Percentiles rank a stretch among this genome's conserved stretches.
Conservation (phyloP, 2,329 filamentous ascomycete species). For the Lithohypha guttulata region DNA sequence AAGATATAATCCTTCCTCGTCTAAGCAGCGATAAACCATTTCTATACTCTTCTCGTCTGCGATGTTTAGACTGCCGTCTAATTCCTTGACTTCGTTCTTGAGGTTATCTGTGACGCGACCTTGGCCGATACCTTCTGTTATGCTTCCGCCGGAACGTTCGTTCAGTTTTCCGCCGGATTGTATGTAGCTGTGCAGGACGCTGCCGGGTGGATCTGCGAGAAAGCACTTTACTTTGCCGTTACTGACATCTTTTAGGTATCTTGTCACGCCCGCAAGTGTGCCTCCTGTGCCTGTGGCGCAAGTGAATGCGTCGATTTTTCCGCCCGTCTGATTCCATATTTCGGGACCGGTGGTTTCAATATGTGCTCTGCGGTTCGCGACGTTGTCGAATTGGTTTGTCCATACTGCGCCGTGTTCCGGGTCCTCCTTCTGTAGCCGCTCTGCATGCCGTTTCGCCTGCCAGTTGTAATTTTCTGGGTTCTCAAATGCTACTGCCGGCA, state of each 20-base stretch:
- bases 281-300: slow-evolving; percentile 90
- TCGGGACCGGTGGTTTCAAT: slow-evolving; percentile 95
- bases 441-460: slow-evolving; percentile 84
- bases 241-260: slow-evolving; percentile 76
- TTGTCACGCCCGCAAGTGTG: slow-evolving; percentile 77
- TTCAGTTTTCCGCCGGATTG: slow-evolving; percentile 68
- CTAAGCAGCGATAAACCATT: slow-evolving; percentile 94
- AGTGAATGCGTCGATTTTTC: slow-evolving; percentile 84
- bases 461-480: slow-evolving; percentile 97
- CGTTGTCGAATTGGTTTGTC: slow-evolving; percentile 99
- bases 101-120: slow-evolving; percentile 95
- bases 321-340: slow-evolving; percentile 86
- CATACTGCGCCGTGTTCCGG: slow-evolving; percentile 70
- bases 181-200: slow-evolving; percentile 86
- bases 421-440: slow-evolving; percentile 38
- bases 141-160: slow-evolving; percentile 75
- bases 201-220: slow-evolving; percentile 88
- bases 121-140: slow-evolving; percentile 96
- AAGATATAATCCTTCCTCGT: slow-evolving; percentile 91
- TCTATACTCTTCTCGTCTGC: slow-evolving; percentile 88
- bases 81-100: slow-evolving; percentile 65
- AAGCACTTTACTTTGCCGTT: slow-evolving; percentile 72
- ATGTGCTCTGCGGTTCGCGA: slow-evolving; percentile 83
- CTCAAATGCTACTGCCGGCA: slow-evolving; percentile 90
- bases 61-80: slow-evolving; percentile 78